Percentiles rank a stretch among this genome's conserved stretches.
Evolutionary conservation across 2,329 filamentous ascomycete genomes (phyloP).

Genomic region (Plectosphaerella sp.): DNA sequence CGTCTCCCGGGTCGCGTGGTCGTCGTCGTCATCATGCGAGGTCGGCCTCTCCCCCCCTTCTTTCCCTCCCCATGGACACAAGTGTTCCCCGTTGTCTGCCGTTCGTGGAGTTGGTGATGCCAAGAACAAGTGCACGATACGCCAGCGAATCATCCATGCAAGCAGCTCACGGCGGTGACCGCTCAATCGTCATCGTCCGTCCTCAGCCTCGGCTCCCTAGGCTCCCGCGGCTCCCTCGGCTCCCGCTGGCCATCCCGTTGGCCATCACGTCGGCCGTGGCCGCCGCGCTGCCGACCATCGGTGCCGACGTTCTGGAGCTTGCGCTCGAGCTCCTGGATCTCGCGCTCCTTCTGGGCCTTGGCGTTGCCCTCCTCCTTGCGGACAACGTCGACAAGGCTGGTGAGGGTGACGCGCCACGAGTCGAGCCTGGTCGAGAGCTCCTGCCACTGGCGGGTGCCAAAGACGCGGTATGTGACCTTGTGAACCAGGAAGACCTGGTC

Average conservation of each 20-base stretch:
- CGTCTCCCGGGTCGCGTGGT: no score
- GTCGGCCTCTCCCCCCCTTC: not conserved
- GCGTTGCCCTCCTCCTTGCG: constrained; percentile 78
- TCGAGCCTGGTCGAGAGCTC: constrained; percentile 88
- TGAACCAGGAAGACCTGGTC: constrained; percentile 93
- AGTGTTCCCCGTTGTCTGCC: not conserved
- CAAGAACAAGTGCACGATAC: not conserved
- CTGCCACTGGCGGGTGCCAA: constrained; percentile 96
- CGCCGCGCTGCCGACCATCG: constrained; percentile 21
- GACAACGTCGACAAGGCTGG: constrained; percentile 73
- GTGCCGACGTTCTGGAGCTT: constrained; percentile 48
- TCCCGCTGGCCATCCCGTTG: constrained; percentile 16
- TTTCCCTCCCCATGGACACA: not conserved
- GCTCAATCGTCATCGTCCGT: constrained; percentile 54
- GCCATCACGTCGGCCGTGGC: constrained; percentile 24
- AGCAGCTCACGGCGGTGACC: not conserved
- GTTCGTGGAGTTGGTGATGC: not conserved
- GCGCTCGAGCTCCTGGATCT: constrained; percentile 66
- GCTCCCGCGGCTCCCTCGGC: constrained; percentile 11
- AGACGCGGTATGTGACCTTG: constrained; percentile 92
- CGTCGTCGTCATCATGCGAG: no score
- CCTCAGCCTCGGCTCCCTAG: constrained; percentile 35
- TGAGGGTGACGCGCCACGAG: constrained; percentile 82
- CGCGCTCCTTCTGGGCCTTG: constrained; percentile 71
- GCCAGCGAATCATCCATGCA: not conserved